Percentiles rank a stretch among this genome's conserved stretches.
Evolutionary conservation across 305 asterid species (phyloP).

Genomic region (Solanum chacoense): DNA sequence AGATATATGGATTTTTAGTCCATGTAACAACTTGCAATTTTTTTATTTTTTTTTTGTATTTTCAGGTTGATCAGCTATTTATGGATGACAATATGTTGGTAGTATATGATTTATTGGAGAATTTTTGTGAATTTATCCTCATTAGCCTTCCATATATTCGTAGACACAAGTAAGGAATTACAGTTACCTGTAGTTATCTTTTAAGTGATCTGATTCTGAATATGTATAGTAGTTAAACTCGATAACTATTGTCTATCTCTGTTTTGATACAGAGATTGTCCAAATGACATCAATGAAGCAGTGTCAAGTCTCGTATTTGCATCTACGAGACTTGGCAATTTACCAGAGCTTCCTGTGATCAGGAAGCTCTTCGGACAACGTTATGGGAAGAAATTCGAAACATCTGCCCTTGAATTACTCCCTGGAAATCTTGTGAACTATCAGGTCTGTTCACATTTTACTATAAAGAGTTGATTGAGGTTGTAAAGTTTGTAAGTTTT

Average conservation of each 20-base stretch:
- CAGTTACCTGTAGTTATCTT: not conserved
- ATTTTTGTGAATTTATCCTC: conserved; percentile 47
- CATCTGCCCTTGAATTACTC: conserved; percentile 42
- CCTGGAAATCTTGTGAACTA: conserved; percentile 53
- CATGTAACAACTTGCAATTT: not conserved
- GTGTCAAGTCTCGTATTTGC: conserved; percentile 61
- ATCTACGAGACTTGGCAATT: conserved; percentile 69
- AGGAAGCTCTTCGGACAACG: conserved; percentile 58
- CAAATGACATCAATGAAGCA: conserved; percentile 68
- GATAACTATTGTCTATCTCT: not conserved
- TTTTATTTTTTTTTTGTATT: not conserved
- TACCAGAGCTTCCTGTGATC: conserved; percentile 54
- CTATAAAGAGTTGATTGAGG: not conserved
- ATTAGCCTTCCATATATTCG: conserved; percentile 49
- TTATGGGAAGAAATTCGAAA: conserved; percentile 42
- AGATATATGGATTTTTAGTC: not conserved
- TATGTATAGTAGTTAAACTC: not conserved
- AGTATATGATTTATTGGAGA: conserved; percentile 45
- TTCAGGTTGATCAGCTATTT: conserved; percentile 65
- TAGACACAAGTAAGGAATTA: conserved; percentile 33
- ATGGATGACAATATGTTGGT: conserved; percentile 41
- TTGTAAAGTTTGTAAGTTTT: not conserved
- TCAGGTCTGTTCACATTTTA: conserved; percentile 33
- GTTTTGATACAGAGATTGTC: conserved; percentile 46
- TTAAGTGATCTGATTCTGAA: not conserved